These are phyloP conservation scores for Skeletonema tropicum DNA, from an alignment of 108 stramenopile species.

Conservation along the genomic window DNA sequence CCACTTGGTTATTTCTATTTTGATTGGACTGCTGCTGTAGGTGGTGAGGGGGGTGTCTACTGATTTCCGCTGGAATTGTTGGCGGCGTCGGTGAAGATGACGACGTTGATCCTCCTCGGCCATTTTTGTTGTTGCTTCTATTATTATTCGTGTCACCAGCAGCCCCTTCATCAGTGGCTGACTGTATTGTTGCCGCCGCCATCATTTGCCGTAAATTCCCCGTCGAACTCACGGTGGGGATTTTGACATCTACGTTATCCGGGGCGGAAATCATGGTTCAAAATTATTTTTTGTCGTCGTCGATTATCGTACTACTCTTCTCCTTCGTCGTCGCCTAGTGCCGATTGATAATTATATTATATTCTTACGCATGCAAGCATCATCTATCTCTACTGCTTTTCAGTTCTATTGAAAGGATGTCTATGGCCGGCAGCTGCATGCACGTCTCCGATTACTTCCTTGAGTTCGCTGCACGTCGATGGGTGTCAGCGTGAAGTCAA, in stretches of 20 bases:
- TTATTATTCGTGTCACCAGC: not conserved
- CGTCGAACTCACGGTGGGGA: slow-evolving; percentile 30
- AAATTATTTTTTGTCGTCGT: no score
- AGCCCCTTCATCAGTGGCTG: slow-evolving; percentile 1
- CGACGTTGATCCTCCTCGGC: slow-evolving; percentile 20
- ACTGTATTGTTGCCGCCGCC: slow-evolving; percentile 10
- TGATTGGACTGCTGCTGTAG: slow-evolving; percentile 1
- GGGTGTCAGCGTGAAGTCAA: no score
- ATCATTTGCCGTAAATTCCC: slow-evolving; percentile 25
- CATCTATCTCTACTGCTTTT: no score
- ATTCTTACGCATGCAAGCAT: no score
- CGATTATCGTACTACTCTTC: no score
- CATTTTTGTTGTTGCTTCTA: not conserved
- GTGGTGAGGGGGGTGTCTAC: slow-evolving; percentile 24
- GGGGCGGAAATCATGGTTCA: slow-evolving; percentile 50
- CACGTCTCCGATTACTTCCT: no score
- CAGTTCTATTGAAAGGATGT: no score
- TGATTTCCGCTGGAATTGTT: slow-evolving; percentile 53
- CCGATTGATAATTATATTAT: no score
- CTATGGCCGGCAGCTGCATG: no score
- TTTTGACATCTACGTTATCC: slow-evolving; percentile 36
- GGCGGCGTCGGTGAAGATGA: slow-evolving; percentile 54
- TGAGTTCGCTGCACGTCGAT: no score
- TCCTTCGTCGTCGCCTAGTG: no score
- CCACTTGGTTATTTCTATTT: not conserved